Evolutionary conservation across 306 rosid genomes (phyloP), one percentile per base, ranked within the genome.

Genomic region (Arachis stenosperma): DNA sequence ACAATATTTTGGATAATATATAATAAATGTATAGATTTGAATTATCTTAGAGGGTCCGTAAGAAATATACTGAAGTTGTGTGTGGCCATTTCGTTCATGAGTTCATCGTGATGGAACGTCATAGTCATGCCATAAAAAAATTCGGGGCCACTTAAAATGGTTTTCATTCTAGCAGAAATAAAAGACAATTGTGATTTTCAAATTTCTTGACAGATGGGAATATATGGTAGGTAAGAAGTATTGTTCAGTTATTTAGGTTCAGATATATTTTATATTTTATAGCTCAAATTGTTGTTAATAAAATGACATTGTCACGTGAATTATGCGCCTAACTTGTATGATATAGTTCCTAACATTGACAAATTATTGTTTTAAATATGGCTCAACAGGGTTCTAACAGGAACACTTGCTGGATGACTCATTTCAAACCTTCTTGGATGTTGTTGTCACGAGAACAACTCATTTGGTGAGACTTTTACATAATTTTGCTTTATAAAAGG

Each of bases 141-240:
- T 27, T 22, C 44, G 71, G 76, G 81, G 52, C 76, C 81, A 62
- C 65, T 44, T 54, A 10, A 40, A 69, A 51, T 57, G 10, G 41
- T 76, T 59, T 29, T 29, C 15, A 60, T 39, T 76, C 74, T 7
- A 56, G 58, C 22, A 50, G 62, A 13, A 67, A 15, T 6, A 7
- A 64, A 40, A 42, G 42, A 17, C 22, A 17, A 17, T 17, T 17
- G 30, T 39, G 61, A 33, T 33, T 33, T 33, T 50, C 64, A 66
- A 66, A 60, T 46, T 75, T 75, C 47, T 56, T 64, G 75, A 66
- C 5, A 29, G 63, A 37, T 60, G 52, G n/a, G 63, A 71, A 62
- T 44, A 48, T n/a, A 1, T 9, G 62, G 75, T 73, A 39, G 87
- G 84, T 77, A 58, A 50, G 77, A 73, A 37, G 84, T 70, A 78